Evolutionary conservation across 2,329 filamentous ascomycete species (phyloP), one percentile per base, ranked within the genome.

Genomic region (Pseudogymnoascus sp.): DNA sequence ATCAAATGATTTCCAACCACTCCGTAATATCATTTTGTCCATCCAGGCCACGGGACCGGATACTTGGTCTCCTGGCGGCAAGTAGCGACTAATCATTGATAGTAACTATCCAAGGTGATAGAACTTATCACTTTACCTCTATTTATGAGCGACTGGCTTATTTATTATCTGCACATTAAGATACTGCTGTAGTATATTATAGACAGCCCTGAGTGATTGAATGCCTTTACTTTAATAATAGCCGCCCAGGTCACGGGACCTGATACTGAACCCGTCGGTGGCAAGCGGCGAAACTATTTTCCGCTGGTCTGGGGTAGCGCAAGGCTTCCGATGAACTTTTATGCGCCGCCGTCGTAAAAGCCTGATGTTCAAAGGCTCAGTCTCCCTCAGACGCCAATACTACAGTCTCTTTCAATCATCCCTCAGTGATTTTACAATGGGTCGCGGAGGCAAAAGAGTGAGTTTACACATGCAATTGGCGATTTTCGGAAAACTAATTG

Each of bases 401-500:
- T 38, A 61, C 35, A 40, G 38, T 38, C 59, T 40, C 59, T 61
- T 61, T 38, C 31, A 38, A 61, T 9, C 33, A 1, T 35, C 33
- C 38, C 38, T 40, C 35, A 40, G 33, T 26, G 33, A 26, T 40
- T 26, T 40, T 42, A 42, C 10, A 23, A 64, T 64, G 63, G 63
- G 61, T 44, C 63, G 63, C 36, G 63, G 63, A 63, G 63, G 63
- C 53, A 63, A 63, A 53, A 63, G 63, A 63, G 63, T 64, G 28
- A 42, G 63, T 40, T 5, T 19, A 42, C 15, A 1, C 23, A 17
- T 26, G 28, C 59, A 40, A 38, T 61, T 61, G 35, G 35, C 59
- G 15, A 61, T 19, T 31, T 35, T 21, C 28, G 17, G 13, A 31
- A 31, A 44, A 21, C 63, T 64, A 53, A 64, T 44, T n/a, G 15